Conservation (phyloP, 1,139 yeast species). For the Blastobotrys elegans region DNA sequence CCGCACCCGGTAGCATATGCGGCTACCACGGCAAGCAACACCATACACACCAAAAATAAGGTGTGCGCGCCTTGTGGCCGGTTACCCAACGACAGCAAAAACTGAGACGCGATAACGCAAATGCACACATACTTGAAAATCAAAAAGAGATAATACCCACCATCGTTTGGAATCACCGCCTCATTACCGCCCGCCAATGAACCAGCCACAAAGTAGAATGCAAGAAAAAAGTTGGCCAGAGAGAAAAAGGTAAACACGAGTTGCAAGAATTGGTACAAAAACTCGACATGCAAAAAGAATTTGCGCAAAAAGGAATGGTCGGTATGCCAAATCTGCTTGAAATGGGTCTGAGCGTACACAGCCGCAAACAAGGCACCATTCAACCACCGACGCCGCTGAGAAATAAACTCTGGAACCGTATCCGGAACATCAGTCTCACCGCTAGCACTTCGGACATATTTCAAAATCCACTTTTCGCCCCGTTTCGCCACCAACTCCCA, state of each 20-base stretch:
- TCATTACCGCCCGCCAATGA: slow-evolving; percentile 52
- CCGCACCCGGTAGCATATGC: slow-evolving; percentile 80
- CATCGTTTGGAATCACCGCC: slow-evolving; percentile 52
- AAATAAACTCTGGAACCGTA: slow-evolving; percentile 78
- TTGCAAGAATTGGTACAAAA: slow-evolving; percentile 71
- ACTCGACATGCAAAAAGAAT: slow-evolving; percentile 74
- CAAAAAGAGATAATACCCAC: slow-evolving; percentile 68
- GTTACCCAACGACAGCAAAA: slow-evolving; percentile 90
- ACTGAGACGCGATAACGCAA: slow-evolving; percentile 75
- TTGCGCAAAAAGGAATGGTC: slow-evolving; percentile 77
- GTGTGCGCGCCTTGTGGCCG: slow-evolving; percentile 88
- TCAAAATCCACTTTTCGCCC: slow-evolving; percentile 84
- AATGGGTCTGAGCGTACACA: slow-evolving; percentile 74
- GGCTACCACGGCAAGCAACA: slow-evolving; percentile 71
- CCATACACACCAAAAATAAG: slow-evolving; percentile 66
- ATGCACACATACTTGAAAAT: slow-evolving; percentile 79
- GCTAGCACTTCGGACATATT: slow-evolving; percentile 86
- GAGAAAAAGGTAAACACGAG: slow-evolving; percentile 85
- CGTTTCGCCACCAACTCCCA: slow-evolving; percentile 94
- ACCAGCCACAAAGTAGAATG: slow-evolving; percentile 91
- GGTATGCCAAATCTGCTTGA: slow-evolving; percentile 76
- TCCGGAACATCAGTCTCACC: slow-evolving; percentile 99
- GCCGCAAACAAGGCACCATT: slow-evolving; percentile 98
- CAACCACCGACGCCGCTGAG: slow-evolving; percentile 97
- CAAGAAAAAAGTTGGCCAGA: slow-evolving; percentile 80